Conservation (phyloP, 2,329 filamentous ascomycete species). For the Neoscytalidium dimidiatum region DNA sequence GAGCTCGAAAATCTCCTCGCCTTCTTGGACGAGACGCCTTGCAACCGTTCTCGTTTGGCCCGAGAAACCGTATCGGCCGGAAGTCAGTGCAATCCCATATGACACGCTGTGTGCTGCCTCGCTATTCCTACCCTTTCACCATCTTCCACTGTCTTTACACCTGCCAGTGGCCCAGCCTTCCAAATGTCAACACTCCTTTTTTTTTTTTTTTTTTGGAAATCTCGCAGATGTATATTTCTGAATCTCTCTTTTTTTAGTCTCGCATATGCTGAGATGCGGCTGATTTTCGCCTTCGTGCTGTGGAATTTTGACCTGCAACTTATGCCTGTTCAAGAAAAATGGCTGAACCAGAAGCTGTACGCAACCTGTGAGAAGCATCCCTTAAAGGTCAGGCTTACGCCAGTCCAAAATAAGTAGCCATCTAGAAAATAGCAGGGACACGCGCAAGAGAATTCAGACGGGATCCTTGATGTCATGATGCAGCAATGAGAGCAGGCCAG, state of each 20-base stretch:
- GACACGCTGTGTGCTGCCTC: no score
- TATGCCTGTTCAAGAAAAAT: conserved; percentile 31
- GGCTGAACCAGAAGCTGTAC: conserved; percentile 33
- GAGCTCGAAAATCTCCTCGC: conserved; percentile 40
- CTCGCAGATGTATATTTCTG: not conserved
- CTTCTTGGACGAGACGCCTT: conserved; percentile 44
- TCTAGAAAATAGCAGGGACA: no score
- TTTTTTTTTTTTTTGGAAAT: no score
- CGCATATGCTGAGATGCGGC: conserved; percentile 43
- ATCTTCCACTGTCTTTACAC: no score
- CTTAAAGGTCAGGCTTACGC: conserved; percentile 27
- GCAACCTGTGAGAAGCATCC: conserved; percentile 40
- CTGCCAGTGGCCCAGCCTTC: no score
- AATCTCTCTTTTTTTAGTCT: conserved; percentile 26
- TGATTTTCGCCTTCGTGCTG: conserved; percentile 40
- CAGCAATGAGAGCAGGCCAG: no score
- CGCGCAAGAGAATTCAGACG: no score
- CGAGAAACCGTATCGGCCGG: conserved; percentile 40
- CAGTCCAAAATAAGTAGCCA: no score
- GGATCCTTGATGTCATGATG: no score
- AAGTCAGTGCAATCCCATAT: conserved; percentile 38
- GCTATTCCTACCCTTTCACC: no score
- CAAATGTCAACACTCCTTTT: no score
- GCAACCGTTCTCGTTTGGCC: conserved; percentile 48
- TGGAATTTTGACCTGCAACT: conserved; percentile 43